Evolutionary conservation across 495 filamentous ascomycete genomes (phyloP), one percentile per base, ranked within the genome.

Genomic region (Hyaloscypha bicolor): DNA sequence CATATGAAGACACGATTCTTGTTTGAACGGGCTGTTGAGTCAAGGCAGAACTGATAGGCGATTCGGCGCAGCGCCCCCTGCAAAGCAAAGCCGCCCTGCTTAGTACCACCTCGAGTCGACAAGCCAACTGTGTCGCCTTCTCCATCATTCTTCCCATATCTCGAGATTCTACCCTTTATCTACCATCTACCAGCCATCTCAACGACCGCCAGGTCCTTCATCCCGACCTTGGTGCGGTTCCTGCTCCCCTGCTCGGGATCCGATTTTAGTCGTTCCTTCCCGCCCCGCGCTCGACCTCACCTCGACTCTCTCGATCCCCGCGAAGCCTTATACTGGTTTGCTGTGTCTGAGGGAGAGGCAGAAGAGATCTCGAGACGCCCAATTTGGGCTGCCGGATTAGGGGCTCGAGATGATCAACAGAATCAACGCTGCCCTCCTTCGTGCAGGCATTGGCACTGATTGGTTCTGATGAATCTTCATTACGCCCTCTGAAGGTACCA

Each of bases 331-430:
- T 56, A 31, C 21, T 67, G 25, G n/a, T 22, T 21, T n/a, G 9
- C 3, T 35, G 22, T 37, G 9, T 32, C 56, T 33, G 11, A 16
- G n/a, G 53, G 6, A 60, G 56, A 62, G 61, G 56, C 55, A 67
- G 64, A 48, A 35, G 39, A 45, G 9, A 63, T 62, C 33, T 51
- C 30, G 56, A 63, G 62, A 66, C 58, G 64, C 67, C 64, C 67
- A 70, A 16, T 31, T 31, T 64, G 68, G 67, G 67, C 71, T 70
- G 62, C 57, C 42, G 61, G 64, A 42, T 45, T 52, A 37, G 52
- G 56, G 62, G 71, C 63, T 62, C 60, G 71, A 71, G 56, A 73
- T 73, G 69, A 69, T 62, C 63, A 69, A 67, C 63, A 66, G 39
- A 68, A 57, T 62, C 61, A 59, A 63, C 65, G 48, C 55, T 68